Base-by-base conservation (phyloP, 2,329 filamentous ascomycete species). In the Colletotrichum lupini region DNA sequence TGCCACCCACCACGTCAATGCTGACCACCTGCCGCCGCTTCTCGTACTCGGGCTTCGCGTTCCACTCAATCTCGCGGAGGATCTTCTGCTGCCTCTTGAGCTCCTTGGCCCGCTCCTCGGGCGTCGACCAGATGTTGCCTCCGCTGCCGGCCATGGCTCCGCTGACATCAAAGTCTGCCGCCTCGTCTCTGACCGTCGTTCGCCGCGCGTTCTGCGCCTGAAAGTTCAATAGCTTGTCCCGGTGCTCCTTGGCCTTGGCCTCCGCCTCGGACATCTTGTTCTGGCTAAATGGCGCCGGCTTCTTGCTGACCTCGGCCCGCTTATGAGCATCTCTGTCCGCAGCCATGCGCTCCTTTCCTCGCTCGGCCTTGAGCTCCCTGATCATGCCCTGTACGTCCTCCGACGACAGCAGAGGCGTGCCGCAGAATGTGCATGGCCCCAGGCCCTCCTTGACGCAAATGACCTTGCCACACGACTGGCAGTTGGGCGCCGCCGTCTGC, bases 401-500 rank as follows among this genome's bases (percentile, higher is more conserved):
- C 0, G 90, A 81, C 35, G 88, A 92, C 8, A 99, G 85, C 0
- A 99, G 85, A 0, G 94, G 91, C 0, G 89, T 87, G 0, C 92
- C 91, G 84, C 97, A 99, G 79, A 94, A 98, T 0, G 96, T 98
- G 82, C 97, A 99, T 0, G 96, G 96, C 0, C 96, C 96, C 0
- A 98, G 87, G 0, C 97, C 97, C 82, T 99, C 95, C 79, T 97
- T 95, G 28, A 97, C 91, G 81, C 97, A 99, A 67, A 98, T 92
- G 14, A 99, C 95, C 81, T 98, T 98, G 72, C 97, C 97, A 78
- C 97, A 99, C 57, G 89, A 92, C 19, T 97, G 85, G 80, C 97
- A 99, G 81, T 98, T 99, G 0, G 97, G 97, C 0, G 95, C 95
- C 0, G 96, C 95, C n/a, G 91, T 91, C 57, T 98, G 92, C 3